These are phyloP conservation scores for Nepenthes gracilis DNA, from an alignment of 148 eudicot species.

Conservation along the genomic window DNA sequence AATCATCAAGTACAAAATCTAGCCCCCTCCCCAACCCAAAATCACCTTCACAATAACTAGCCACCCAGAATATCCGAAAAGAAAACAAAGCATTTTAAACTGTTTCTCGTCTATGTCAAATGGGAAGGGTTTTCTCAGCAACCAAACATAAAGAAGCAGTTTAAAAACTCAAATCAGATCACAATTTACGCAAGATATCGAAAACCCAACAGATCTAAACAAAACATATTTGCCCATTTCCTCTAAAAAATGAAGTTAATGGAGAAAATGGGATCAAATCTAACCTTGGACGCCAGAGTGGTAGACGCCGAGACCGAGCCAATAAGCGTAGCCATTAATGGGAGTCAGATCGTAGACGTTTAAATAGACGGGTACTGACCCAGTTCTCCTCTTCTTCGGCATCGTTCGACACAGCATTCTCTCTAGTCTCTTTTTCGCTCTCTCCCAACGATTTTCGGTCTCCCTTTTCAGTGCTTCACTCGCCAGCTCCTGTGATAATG, in stretches of 20 bases:
- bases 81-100: no score
- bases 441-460: no score
- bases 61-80: background rate
- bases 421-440: no score
- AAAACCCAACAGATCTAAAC: constrained; percentile 1
- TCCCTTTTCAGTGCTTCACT: no score
- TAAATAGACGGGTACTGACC: background rate
- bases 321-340: constrained; percentile 2
- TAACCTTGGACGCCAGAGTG: constrained; percentile 6
- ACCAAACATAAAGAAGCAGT: no score
- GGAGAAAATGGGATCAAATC: background rate
- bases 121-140: no score
- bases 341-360: constrained; percentile 5
- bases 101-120: no score
- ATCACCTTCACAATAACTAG: background rate
- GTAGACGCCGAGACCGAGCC: constrained; percentile 2
- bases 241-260: background rate
- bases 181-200: background rate
- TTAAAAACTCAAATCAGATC: no score
- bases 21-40: background rate
- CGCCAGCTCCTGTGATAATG: no score
- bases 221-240: background rate
- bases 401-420: no score
- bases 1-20: background rate
- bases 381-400: no score